Evolutionary conservation across 2,329 filamentous ascomycete species (phyloP), one percentile per base, ranked within the genome.

Genomic region (Apiospora sp.): DNA sequence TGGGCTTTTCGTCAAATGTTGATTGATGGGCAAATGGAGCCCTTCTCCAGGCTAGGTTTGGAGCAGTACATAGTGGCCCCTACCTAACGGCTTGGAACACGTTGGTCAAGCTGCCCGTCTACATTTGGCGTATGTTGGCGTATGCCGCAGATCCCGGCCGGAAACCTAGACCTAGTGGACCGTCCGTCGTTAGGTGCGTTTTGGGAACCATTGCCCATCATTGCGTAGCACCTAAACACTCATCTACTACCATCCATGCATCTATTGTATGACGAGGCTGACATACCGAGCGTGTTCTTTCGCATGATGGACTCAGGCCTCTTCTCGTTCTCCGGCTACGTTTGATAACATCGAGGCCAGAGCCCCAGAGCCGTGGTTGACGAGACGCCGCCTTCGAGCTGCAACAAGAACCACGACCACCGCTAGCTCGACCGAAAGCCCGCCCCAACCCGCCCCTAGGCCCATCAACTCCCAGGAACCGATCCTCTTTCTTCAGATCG

Each of bases 121-220:
- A n/a, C 22, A 22, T 41, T 64, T 61, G 54, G 54, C 30, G 30
- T 46, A 46, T 19, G 44, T 22, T 49, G 46, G 46, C 46, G 46
- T 64, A 64, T 41, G 58, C 58, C 58, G 58, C 58, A 64, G 58
- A 41, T 64, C 58, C 58, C 58, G 58, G 58, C 58, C 34, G 58
- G 34, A 41, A 64, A 51, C 58, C 58, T 64, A 64, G 58, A n/a
- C 58, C 34, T n/a, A 64, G 58, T 64, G 58, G 58, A 37, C 58
- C 58, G n/a, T 41, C 58, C 58, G 19, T 51, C n/a, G 49, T 64
- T 64, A 64, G 58, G 34, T 37, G 37, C 37, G 37, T 30, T 13
- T 34, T 64, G 30, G 58, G 58, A 64, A 64, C 58, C 34, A 64
- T 64, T 41, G 58, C 34, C 58, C 34, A 64, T 64, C 34, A 64